Conservation (phyloP, 768 basidiomycete genomes). For the Suillus occidentalis region DNA sequence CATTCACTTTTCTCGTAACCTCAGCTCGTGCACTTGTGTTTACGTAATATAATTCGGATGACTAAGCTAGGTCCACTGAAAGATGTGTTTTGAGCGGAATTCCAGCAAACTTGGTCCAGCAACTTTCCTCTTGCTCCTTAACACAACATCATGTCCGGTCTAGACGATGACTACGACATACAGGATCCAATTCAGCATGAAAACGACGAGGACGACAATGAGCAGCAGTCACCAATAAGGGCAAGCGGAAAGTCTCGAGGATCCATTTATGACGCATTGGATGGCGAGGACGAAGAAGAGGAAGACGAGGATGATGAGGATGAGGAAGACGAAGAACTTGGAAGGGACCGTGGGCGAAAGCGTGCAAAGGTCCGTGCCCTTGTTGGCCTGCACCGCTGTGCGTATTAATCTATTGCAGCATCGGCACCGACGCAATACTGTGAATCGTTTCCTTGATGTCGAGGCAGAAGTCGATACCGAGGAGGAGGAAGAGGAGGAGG, state of each 20-base stretch:
- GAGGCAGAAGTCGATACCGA: constrained; percentile 97
- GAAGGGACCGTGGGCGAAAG: constrained; percentile 52
- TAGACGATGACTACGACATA: constrained; percentile 37
- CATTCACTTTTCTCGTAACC: not conserved
- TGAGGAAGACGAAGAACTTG: constrained; percentile 55
- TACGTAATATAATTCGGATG: not conserved
- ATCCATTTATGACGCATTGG: constrained; percentile 38
- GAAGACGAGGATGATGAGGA: constrained; percentile 55
- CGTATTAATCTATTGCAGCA: constrained; percentile 39
- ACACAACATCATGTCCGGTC: constrained; percentile 39
- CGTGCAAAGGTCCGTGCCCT: constrained; percentile 54
- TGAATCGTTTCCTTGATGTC: constrained; percentile 89
- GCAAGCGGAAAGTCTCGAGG: constrained; percentile 27
- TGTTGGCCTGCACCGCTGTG: constrained; percentile 5
- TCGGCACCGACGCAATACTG: constrained; percentile 62
- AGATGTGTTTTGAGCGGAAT: constrained; percentile 1
- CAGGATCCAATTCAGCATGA: constrained; percentile 29
- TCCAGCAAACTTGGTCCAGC: not conserved
- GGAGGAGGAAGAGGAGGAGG: constrained; percentile 91
- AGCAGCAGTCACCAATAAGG: constrained; percentile 25
- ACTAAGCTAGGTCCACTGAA: not conserved
- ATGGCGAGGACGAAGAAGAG: constrained; percentile 42
- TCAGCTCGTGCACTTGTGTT: not conserved
- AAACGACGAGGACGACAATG: constrained; percentile 43
- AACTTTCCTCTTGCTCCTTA: not conserved